Percentiles rank a stretch among this genome's conserved stretches.
phyloP scores from a whole-genome alignment of 1,139 yeast genomes.

The Nakaseomyces delphensis region DNA sequence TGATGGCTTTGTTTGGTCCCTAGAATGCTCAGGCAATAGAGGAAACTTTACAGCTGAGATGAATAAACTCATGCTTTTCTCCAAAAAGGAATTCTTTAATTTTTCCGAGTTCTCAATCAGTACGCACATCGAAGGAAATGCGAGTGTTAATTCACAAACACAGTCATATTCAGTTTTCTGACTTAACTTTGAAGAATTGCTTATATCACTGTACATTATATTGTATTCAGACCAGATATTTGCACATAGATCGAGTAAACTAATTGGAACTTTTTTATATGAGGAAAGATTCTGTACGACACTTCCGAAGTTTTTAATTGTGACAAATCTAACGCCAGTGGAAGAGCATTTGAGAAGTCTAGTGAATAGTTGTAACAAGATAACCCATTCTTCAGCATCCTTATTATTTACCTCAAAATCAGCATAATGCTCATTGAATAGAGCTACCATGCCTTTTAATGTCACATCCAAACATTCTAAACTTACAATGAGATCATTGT shows the following conservation, averaged over 20 bases:
- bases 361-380: conserved; percentile 18
- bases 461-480: conserved; percentile 26
- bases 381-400: conserved; percentile 20
- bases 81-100: conserved; percentile 34
- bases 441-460: conserved; percentile 30
- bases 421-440: conserved; percentile 27
- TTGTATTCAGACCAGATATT: conserved; percentile 56
- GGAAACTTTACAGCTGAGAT: conserved; percentile 63
- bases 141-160: conserved; percentile 41
- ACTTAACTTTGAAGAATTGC: conserved; percentile 26
- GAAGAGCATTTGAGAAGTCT: conserved; percentile 34
- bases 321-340: conserved; percentile 39
- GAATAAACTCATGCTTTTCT: conserved; percentile 40
- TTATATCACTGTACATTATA: conserved; percentile 49
- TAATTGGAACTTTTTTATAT: conserved; percentile 34
- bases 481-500: conserved; percentile 21
- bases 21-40: conserved; percentile 42
- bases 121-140: conserved; percentile 42
- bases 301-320: conserved; percentile 42
- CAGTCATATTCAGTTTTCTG: conserved; percentile 48
- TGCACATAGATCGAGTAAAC: conserved; percentile 40
- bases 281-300: conserved; percentile 42
- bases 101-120: conserved; percentile 26
- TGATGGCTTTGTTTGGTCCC: conserved; percentile 45
- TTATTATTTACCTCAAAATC: conserved; percentile 11